Conservation (phyloP, 163 green algal species). For the Scenedesmus sp. region DNA sequence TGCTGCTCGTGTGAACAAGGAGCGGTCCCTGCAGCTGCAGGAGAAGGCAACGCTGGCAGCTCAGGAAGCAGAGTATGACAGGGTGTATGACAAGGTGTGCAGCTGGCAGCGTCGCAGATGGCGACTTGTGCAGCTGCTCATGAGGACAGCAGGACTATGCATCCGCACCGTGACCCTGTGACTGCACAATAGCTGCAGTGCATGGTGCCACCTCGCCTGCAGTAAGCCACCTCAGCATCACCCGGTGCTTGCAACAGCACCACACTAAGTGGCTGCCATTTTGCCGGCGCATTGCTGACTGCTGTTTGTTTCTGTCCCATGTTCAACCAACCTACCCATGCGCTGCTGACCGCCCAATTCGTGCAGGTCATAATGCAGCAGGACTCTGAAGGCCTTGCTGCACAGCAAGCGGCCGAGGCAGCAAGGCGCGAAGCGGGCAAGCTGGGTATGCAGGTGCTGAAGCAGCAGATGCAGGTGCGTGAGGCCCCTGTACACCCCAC, state of each 20-base stretch:
- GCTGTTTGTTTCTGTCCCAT: too few species aligned
- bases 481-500: too few species aligned
- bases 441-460: constrained; percentile 67
- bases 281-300: not conserved
- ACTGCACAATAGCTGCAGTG: not conserved
- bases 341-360: not conserved
- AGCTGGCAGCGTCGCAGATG: not conserved
- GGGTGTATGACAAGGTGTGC: constrained; percentile 43
- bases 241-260: not conserved
- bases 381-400: constrained; percentile 39
- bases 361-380: constrained; percentile 48
- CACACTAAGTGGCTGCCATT: not conserved
- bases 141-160: not conserved
- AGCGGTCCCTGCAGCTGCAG: constrained; percentile 70
- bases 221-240: too few species aligned
- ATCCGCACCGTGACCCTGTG: not conserved
- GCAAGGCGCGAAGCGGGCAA: constrained; percentile 45
- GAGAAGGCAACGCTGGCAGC: constrained; percentile 64
- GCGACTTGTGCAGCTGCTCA: not conserved
- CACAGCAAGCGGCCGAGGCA: constrained; percentile 44
- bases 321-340: not conserved
- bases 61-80: constrained; percentile 70
- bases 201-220: not conserved
- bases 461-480: constrained; percentile 77
- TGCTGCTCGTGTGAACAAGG: constrained; percentile 77